Conservation (phyloP, 768 basidiomycete genomes). For the Tulasnella sp. region DNA sequence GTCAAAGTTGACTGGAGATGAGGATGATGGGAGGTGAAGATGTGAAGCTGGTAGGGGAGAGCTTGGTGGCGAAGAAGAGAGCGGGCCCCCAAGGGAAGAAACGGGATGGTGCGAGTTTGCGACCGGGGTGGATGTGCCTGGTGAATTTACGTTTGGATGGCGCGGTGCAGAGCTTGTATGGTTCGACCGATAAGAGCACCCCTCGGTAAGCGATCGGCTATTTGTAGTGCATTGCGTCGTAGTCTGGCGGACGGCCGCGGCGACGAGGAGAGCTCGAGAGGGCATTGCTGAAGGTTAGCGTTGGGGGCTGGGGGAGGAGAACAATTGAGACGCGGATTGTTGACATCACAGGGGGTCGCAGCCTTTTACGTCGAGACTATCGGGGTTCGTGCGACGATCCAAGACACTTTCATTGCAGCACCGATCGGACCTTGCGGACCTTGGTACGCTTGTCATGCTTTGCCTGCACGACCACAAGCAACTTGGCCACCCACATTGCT, state of each 20-base stretch:
- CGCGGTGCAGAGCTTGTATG: neutral
- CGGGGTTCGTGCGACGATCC: neutral
- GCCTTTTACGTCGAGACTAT: neutral
- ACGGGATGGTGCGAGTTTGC: slow-evolving; percentile 5
- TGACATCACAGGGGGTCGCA: neutral
- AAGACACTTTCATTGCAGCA: neutral
- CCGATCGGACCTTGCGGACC: slow-evolving; percentile 12
- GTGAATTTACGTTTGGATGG: slow-evolving; percentile 8
- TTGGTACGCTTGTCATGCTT: neutral
- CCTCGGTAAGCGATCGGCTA: neutral
- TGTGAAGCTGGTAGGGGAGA: neutral
- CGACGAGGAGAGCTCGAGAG: slow-evolving; percentile 11
- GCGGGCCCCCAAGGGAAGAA: neutral
- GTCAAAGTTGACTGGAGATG: neutral
- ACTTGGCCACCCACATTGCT: neutral
- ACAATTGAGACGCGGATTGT: neutral
- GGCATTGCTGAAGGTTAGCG: neutral
- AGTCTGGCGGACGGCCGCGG: neutral
- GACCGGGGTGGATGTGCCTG: neutral
- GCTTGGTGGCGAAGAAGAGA: slow-evolving; percentile 2
- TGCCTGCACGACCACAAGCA: neutral
- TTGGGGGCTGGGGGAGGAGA: neutral
- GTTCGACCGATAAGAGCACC: neutral
- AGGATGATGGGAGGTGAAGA: slow-evolving; percentile 15
- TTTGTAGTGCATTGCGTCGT: neutral